These are phyloP conservation scores for Medicago ruthenica DNA, from an alignment of 306 rosid genomes.

Conservation along the genomic window DNA sequence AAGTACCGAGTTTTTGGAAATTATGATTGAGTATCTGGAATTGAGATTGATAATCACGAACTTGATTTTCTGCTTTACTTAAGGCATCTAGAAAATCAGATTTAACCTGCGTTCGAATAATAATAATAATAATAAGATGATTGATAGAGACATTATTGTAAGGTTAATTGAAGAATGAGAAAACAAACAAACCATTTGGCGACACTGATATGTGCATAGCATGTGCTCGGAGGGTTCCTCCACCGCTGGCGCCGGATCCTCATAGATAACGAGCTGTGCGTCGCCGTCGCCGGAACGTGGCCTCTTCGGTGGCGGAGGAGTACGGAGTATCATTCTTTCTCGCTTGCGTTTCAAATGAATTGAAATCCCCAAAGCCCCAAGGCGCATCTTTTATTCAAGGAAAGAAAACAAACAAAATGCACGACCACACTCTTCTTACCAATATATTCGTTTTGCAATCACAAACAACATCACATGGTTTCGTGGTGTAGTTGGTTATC, in stretches of 20 bases:
- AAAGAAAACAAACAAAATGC: neutral
- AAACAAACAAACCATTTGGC: constrained; percentile 73
- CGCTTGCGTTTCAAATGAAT: neutral
- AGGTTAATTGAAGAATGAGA: neutral
- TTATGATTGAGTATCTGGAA: constrained; percentile 57
- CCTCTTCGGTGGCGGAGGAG: constrained; percentile 88
- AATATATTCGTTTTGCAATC: neutral
- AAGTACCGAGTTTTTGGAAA: constrained; percentile 72
- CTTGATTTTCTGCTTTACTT: constrained; percentile 78
- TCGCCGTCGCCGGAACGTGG: constrained; percentile 47
- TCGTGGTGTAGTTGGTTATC: constrained; percentile 60
- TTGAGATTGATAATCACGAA: constrained; percentile 66
- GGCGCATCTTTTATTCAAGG: constrained; percentile 4
- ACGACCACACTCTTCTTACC: no score
- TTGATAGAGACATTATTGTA: neutral
- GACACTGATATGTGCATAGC: constrained; percentile 92
- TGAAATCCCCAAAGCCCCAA: neutral
- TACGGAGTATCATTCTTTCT: constrained; percentile 68
- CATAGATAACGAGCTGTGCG: constrained; percentile 73
- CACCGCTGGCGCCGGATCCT: constrained; percentile 56
- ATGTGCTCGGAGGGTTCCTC: constrained; percentile 47
- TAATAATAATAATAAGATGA: no score
- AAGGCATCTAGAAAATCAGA: constrained; percentile 85
- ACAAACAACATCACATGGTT: neutral
- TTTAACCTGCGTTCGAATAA: constrained; percentile 60